Conservation (phyloP, 768 basidiomycete genomes). For the Tricholoma furcatifolium region DNA sequence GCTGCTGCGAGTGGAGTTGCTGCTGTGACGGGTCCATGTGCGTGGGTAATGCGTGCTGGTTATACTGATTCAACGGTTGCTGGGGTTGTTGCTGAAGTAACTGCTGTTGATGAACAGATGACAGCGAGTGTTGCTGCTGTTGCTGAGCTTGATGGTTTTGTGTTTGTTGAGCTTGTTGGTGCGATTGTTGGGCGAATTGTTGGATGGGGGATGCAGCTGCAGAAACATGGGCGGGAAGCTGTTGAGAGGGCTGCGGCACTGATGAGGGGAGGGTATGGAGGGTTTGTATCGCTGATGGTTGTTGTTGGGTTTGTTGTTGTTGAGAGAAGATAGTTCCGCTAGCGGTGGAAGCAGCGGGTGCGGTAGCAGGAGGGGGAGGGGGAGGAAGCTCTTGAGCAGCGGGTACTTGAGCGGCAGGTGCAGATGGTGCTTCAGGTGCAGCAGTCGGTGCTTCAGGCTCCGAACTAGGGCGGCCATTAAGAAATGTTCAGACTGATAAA, state of each 20-base stretch:
- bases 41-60: constrained; percentile 63
- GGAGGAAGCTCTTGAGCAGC: constrained; percentile 33
- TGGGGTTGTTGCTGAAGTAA: constrained; percentile 36
- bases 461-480: constrained; percentile 5
- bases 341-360: constrained; percentile 32
- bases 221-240: constrained; percentile 30
- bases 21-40: constrained; percentile 65
- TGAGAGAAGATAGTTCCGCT: constrained; percentile 47
- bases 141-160: constrained; percentile 35
- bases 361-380: constrained; percentile 36
- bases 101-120: constrained; percentile 27
- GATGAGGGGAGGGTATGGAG: constrained; percentile 24
- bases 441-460: constrained; percentile 17
- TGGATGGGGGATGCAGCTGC: constrained; percentile 38
- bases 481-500: constrained; percentile 5
- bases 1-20: constrained; percentile 37
- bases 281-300: constrained; percentile 20
- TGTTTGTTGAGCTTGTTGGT: constrained; percentile 25
- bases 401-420: constrained; percentile 27
- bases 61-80: constrained; percentile 42
- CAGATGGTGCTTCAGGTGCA: constrained; percentile 33
- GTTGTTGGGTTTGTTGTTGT: constrained; percentile 38
- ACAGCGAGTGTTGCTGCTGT: constrained; percentile 32
- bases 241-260: constrained; percentile 33
- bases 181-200: constrained; percentile 40